These are phyloP conservation scores for Sclerotinia subarctica DNA, from an alignment of 2,329 filamentous ascomycete species.

Conservation along the genomic window DNA sequence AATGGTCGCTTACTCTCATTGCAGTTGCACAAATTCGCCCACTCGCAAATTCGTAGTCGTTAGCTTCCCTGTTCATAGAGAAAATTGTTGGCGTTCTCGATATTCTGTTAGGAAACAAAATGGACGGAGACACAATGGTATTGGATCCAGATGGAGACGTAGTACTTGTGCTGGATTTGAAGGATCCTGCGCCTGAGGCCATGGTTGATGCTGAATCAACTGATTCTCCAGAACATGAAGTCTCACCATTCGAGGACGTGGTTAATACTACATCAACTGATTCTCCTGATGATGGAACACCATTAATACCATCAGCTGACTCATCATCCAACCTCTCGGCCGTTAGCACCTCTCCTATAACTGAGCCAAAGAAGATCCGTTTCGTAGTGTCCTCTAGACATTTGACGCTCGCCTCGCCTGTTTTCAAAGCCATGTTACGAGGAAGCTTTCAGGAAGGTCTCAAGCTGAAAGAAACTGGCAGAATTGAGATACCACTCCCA, in stretches of 20 bases:
- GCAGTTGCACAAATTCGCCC: too few relatives aligned
- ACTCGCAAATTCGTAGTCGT: too few relatives aligned
- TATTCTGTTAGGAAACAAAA: neutral
- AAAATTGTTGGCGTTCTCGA: neutral
- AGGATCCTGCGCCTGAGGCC: neutral
- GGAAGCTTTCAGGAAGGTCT: neutral
- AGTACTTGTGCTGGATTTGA: neutral
- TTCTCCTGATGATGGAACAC: too few relatives aligned
- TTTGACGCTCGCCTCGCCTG: neutral
- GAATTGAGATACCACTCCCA: neutral
- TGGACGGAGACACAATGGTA: neutral
- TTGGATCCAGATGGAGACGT: neutral
- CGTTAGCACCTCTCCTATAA: too few relatives aligned
- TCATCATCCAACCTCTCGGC: too few relatives aligned
- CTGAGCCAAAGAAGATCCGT: neutral
- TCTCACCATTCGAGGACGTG: too few relatives aligned
- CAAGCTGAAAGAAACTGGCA: neutral
- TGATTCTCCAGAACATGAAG: too few relatives aligned
- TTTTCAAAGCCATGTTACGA: neutral
- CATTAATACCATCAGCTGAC: too few relatives aligned
- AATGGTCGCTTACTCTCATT: too few relatives aligned
- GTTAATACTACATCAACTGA: too few relatives aligned
- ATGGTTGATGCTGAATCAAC: too few relatives aligned
- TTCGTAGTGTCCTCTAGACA: conserved; percentile 1
- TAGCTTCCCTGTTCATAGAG: neutral